These are phyloP conservation scores for Phoma sp. DNA, from an alignment of 2,329 filamentous ascomycete genomes.

Conservation along the genomic window DNA sequence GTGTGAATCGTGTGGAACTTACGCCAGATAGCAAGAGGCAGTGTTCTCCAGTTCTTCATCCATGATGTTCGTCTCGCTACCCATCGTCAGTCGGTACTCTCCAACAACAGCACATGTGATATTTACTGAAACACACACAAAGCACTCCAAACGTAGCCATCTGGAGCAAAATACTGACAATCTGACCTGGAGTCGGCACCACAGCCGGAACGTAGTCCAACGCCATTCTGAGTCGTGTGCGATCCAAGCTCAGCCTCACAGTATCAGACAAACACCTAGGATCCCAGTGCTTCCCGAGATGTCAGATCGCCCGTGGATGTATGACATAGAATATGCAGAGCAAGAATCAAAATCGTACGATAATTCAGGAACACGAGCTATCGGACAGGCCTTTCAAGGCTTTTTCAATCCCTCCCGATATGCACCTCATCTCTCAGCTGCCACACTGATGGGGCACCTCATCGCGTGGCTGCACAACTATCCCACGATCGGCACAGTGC, in stretches of 20 bases:
- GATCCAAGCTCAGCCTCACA: too few species aligned
- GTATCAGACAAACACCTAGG: too few species aligned
- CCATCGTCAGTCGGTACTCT: background rate
- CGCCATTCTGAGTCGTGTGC: slow-evolving; percentile 4
- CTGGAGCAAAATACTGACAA: slow-evolving; percentile 33
- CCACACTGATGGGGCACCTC: too few species aligned
- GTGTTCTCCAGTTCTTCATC: slow-evolving; percentile 27
- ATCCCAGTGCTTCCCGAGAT: background rate
- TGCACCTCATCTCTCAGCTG: background rate
- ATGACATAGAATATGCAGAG: too few species aligned
- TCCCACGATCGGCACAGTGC: background rate
- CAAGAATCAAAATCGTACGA: background rate
- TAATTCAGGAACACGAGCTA: background rate
- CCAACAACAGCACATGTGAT: background rate
- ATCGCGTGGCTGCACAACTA: background rate
- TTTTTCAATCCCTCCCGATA: background rate
- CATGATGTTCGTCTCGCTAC: slow-evolving; percentile 35
- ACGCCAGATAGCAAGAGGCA: slow-evolving; percentile 1
- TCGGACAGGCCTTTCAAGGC: background rate
- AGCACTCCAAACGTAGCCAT: slow-evolving; percentile 34
- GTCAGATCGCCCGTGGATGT: too few species aligned
- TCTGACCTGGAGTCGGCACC: slow-evolving; percentile 32
- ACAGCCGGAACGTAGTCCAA: slow-evolving; percentile 20
- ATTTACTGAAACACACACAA: slow-evolving; percentile 26
- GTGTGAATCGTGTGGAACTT: background rate